A percentile compares a stretch with the other conserved stretches of the same genome.
Conservation (phyloP, 805 yeast species). For the Candida ulmi region DNA sequence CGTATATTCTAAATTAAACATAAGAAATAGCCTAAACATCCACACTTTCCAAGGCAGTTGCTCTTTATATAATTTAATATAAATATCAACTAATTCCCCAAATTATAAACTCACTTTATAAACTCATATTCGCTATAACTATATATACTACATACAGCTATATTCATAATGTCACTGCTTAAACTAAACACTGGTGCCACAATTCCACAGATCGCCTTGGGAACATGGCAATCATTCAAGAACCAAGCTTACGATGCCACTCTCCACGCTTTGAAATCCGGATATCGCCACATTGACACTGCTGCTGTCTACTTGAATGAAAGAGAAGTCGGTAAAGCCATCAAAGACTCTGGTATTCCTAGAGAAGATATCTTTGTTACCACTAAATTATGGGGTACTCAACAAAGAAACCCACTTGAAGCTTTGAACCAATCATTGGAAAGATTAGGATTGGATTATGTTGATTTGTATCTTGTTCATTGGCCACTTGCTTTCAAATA, state of each 20-base stretch:
- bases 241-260: slow-evolving; percentile 21
- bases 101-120: too few relatives aligned
- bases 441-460: slow-evolving; percentile 66
- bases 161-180: too few relatives aligned
- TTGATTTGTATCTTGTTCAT: slow-evolving; percentile 74
- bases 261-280: slow-evolving; percentile 23
- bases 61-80: too few relatives aligned
- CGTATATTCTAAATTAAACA: too few relatives aligned
- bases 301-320: slow-evolving; percentile 56
- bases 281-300: slow-evolving; percentile 60
- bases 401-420: slow-evolving; percentile 36
- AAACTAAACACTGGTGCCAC: slow-evolving; percentile 41
- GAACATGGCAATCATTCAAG: slow-evolving; percentile 39
- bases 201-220: slow-evolving; percentile 51
- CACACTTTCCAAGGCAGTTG: too few relatives aligned
- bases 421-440: slow-evolving; percentile 55
- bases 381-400: slow-evolving; percentile 60
- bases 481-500: slow-evolving; percentile 61
- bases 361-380: slow-evolving; percentile 64
- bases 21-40: too few relatives aligned
- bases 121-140: too few relatives aligned
- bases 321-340: slow-evolving; percentile 47
- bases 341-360: slow-evolving; percentile 50
- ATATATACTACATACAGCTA: too few relatives aligned
- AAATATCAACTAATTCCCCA: too few relatives aligned